Evolutionary conservation across 129 eudicot genomes (phyloP), one percentile per base, ranked within the genome.

Genomic region (Flaveria linearis): DNA sequence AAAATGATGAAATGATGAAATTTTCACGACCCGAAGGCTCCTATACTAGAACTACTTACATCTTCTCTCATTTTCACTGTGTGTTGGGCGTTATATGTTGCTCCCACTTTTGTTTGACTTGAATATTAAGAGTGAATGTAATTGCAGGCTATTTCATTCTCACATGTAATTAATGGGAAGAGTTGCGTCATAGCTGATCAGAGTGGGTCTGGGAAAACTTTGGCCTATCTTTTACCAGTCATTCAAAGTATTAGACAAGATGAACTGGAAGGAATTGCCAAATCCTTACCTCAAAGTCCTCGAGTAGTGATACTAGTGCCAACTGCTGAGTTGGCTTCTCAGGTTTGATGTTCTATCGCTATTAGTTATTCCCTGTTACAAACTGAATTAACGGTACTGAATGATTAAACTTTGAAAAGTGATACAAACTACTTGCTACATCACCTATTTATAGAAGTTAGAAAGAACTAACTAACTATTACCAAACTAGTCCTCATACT

Each of bases 201-300:
- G 71, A 94, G 98, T 87, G 98, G 98, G 39, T 94, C 98, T 67
- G 98, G 98, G 66, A 94, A 94, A 87, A 94, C 98, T 22, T 82
- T 94, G 93, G 96, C 98, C 17, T 94, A 94, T 82, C 91, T 94
- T 60, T 61, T 88, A 43, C 98, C 98, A 50, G 80, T 94, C 15
- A 80, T 94, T 69, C 97, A 94, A 75, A 88, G 87, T 73, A 85
- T 94, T 66, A 84, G 96, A 82, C 92, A 91, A 86, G 98, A 91
- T 77, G 98, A 94, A 83, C 89, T 89, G 13, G 85, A 94, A 81
- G 98, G 98, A 80, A 68, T 86, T 79, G 84, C 89, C 56, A 89
- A 89, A 83, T 83, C 97, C 3, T 74, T 83, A 74, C 65, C 98
- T 64, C 84, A 80, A 81, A 85, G 78, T 83, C 98, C 98, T 64